These are phyloP conservation scores for Mitragyna speciosa DNA, from an alignment of 257 asterid genomes.

Conservation along the genomic window DNA sequence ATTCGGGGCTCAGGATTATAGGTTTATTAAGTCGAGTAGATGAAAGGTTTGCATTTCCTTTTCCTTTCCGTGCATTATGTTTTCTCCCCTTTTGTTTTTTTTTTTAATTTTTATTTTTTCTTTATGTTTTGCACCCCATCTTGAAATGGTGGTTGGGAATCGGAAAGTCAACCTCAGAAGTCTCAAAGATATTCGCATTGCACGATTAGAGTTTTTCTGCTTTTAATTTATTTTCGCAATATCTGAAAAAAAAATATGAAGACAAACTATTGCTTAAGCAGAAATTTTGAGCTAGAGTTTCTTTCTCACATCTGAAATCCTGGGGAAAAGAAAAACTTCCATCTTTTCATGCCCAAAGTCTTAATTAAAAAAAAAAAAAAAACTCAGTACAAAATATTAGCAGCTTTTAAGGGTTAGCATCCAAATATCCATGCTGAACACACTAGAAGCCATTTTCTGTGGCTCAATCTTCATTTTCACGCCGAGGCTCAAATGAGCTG, in stretches of 20 bases:
- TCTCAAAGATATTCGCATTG: neutral
- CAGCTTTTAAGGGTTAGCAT: neutral
- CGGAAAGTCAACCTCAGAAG: neutral
- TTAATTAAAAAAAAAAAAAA: too few relatives aligned
- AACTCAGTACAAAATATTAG: too few relatives aligned
- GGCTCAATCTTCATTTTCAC: neutral
- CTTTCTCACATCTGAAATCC: too few relatives aligned
- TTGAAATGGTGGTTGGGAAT: neutral
- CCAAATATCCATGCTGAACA: neutral
- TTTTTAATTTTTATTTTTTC: too few relatives aligned
- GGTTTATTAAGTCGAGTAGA: neutral
- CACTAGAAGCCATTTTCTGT: neutral
- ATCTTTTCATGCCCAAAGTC: neutral
- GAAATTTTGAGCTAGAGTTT: neutral
- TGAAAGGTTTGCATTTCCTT: neutral
- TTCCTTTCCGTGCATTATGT: neutral
- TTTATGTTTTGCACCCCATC: neutral
- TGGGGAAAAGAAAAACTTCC: too few relatives aligned
- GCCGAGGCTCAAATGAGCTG: neutral
- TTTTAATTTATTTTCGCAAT: too few relatives aligned
- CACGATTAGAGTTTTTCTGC: neutral
- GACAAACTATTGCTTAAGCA: neutral
- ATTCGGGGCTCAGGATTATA: too few relatives aligned
- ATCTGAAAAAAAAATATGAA: neutral
- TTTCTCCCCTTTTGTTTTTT: neutral